Base-by-base conservation (phyloP, 2,329 filamentous ascomycete genomes). In the Aspergillus neoniger region DNA sequence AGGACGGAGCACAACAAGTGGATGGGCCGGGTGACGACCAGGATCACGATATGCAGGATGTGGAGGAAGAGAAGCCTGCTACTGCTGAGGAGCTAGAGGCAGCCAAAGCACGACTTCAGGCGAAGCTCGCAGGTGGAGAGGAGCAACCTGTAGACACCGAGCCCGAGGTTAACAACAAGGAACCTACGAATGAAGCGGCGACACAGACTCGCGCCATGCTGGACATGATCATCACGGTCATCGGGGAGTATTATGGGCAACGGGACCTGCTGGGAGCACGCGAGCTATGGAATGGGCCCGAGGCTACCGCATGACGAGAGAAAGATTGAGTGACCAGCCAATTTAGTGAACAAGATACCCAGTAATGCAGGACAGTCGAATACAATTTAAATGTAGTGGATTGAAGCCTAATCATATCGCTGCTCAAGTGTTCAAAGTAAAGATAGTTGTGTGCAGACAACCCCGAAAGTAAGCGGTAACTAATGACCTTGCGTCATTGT, bases 211-310 rank as follows among this genome's bases (percentile, higher is more conserved):
- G 85, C 28, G 89, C 87, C n/a, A 92, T 92, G 43, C 81, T 97
- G 36, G 93, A 96, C 77, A 96, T 96, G 91, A 91, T 97, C 56
- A 81, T 97, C 67, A 95, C 91, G 0, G 84, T 97, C 38, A 88
- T 90, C 51, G 93, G 92, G 68, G 92, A 96, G 77, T 87, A 91
- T 66, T 98, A 93, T 76, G 92, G 94, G 1, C 94, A 98, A 77
- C 84, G 89, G 65, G 94, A 98, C 75, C 77, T 97, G 63, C 83
- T 97, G 52, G 87, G 90, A 69, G 90, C 88, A 63, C 85, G 92
- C 60, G 85, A 89, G 60, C 60, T 77, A 17, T 86, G 84, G 82
- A 64, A 70, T 38, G 69, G 8, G 23, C 23, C 47, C 25, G 23
- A 15, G 69, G 25, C 41, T n/a, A 25, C 19, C 41, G 41, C 41